Base-by-base conservation (phyloP, 2,329 filamentous ascomycete species). In the Diaporthe batatas region DNA sequence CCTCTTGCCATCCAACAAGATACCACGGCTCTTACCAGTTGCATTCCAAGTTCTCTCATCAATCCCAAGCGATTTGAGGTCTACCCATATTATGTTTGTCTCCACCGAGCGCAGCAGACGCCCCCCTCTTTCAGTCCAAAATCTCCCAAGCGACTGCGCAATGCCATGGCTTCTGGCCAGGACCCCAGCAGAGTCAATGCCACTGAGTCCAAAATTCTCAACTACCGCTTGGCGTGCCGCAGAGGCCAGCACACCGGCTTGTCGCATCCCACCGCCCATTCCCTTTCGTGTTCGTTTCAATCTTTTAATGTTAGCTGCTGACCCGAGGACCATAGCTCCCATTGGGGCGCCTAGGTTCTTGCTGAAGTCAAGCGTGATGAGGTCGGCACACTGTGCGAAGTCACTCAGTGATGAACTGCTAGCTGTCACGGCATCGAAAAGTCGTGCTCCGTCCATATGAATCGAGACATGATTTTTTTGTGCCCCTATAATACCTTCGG, bases 61-160 rank as follows among this genome's bases (percentile, higher is more conserved):
- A n/a, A 91, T 80, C 0, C 88, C 88, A 6, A 88, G 86, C 0
- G 85, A 85, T 44, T 89, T 86, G 6, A 95, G 83, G 79, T 95
- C 91, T 73, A 95, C 79, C 93, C 93, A 96, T n/a, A 94, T 90
- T 92, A 96, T 95, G 81, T 96, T 96, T 7, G 93, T 96, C 79
- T 96, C 91, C 1, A 91, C 90, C 0, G 91, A 90, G 68, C 90
- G 85, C 21, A 86, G 82, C 70, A 93, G 81, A 80, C 87, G 89
- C 0, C 93, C 94, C 1, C 93, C 93, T 70, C 90, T 84, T 14
- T 82, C 82, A 6, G 83, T 86, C 94, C 93, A 96, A 75, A 91
- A 81, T n/a, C 84, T 84, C 87, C 92, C 94, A 54, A 92, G 83
- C 76, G 83, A 85, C 79, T 87, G 89, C 0, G 94, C 93, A 71